A percentile compares a stretch with the other conserved stretches of the same genome.
phyloP scores from a whole-genome alignment of 2,329 filamentous ascomycete species.

The Aspergillus nomiae region DNA sequence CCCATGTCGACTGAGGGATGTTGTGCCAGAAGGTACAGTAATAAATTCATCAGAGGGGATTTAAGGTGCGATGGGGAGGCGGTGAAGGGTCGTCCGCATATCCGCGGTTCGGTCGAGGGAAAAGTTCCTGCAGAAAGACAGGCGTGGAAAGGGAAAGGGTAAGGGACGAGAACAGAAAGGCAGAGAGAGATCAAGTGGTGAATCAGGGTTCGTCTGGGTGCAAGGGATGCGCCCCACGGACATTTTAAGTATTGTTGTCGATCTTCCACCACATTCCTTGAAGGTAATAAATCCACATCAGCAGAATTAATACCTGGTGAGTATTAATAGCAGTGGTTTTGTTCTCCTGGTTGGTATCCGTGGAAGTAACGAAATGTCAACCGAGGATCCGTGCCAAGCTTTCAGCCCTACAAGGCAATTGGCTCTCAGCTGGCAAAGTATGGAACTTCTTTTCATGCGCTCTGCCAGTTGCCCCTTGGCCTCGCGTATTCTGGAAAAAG shows the following conservation, averaged over 20 bases:
- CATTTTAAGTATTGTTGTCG: not conserved
- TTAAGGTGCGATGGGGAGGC: not conserved
- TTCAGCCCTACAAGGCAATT: constrained; percentile 35
- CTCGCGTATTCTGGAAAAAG: not conserved
- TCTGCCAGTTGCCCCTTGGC: not conserved
- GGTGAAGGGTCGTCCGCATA: not conserved
- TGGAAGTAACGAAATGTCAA: not conserved
- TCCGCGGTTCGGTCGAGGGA: not conserved
- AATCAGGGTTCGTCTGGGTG: not conserved
- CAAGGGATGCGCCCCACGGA: not conserved
- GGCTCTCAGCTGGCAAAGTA: not conserved
- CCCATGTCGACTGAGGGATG: constrained; percentile 23
- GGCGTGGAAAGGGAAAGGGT: not conserved
- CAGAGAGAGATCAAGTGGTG: not conserved
- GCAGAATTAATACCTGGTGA: too few relatives aligned
- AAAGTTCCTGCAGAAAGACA: not conserved
- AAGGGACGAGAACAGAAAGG: not conserved
- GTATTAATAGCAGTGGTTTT: too few relatives aligned
- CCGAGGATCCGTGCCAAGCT: constrained; percentile 23
- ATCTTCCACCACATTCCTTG: not conserved
- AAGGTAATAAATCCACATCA: not conserved
- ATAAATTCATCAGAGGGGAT: not conserved
- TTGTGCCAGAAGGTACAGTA: not conserved
- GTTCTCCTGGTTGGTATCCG: not conserved
- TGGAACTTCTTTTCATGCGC: too few relatives aligned